phyloP scores from a whole-genome alignment of 1,139 yeast species.

The Scheffersomyces quercinus region DNA sequence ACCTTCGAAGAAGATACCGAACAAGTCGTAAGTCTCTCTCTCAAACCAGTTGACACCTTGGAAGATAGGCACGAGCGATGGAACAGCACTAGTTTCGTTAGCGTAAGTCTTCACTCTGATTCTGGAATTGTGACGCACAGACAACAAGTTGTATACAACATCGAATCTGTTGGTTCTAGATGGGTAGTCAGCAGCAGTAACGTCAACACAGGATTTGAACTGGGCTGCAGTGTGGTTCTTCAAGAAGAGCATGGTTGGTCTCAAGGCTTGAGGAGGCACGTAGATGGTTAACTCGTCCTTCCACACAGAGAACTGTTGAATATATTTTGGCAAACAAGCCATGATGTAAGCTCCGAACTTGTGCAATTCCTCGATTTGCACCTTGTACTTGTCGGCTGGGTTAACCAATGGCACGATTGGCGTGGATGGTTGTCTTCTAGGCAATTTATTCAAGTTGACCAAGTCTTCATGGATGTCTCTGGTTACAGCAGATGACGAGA shows the following conservation, averaged over 20 bases:
- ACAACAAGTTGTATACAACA: conserved; percentile 79
- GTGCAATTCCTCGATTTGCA: conserved; percentile 72
- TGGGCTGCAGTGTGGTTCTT: conserved; percentile 81
- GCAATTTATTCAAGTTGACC: conserved; percentile 37
- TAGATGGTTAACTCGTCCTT: conserved; percentile 81
- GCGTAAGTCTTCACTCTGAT: conserved; percentile 90
- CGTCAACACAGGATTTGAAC: conserved; percentile 75
- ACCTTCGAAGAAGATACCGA: conserved; percentile 82
- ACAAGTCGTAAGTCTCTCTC: conserved; percentile 85
- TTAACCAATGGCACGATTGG: conserved; percentile 62
- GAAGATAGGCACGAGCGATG: conserved; percentile 67
- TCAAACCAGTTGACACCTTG: conserved; percentile 91
- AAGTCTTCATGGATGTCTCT: conserved; percentile 26
- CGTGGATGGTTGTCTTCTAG: conserved; percentile 38
- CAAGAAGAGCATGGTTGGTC: conserved; percentile 69
- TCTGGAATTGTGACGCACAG: conserved; percentile 83
- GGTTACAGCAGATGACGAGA: conserved; percentile 2
- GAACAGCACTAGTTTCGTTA: conserved; percentile 78
- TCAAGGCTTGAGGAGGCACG: conserved; percentile 73
- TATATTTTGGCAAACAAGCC: conserved; percentile 77
- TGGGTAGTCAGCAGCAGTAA: conserved; percentile 88
- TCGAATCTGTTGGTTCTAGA: conserved; percentile 83
- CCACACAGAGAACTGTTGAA: conserved; percentile 88
- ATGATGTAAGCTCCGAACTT: conserved; percentile 80
- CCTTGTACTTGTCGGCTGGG: conserved; percentile 76